Base-by-base conservation (phyloP, 345 rosid species). In the Arabis hirsuta region DNA sequence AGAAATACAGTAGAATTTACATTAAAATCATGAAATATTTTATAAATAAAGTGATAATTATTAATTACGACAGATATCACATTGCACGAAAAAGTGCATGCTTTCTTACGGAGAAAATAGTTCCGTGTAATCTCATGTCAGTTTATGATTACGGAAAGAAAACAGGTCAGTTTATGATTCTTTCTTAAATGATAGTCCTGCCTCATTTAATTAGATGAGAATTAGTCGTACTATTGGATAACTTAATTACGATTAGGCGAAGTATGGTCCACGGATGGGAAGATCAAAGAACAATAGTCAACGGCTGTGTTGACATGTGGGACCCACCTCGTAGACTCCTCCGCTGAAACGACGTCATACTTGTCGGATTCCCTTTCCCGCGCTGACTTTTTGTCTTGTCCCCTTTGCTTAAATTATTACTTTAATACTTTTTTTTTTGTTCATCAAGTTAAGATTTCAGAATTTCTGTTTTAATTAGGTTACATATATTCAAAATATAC, bases 321-420 rank as follows among this genome's bases (percentile, higher is more conserved):
- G 55, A 24, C 74, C 79, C 39, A 62, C 52, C 24, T 68, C 8
- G 69, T 67, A 74, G 73, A 74, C 78, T 59, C 73, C 62, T 59
- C 51, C 48, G 12, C 73, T 74, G 68, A 53, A 60, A 74, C 72
- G 73, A 74, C 68, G 79, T 75, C 74, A 75, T 61, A 14, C 58
- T 75, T 75, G 79, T 75, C 79, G 79, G 79, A 68, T 68, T 75
- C 64, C 74, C 79, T 75, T 75, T 75, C 79, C 74, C 74, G 79
- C 78, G 52, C 59, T 34, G 78, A 67, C 73, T 74, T 60, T 62
- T 59, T 61, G 50, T 67, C 78, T 74, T 67, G 62, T 57, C 42
- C 55, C 22, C 47, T 22, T 45, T 60, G 44, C 2, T 47, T 47
- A 46, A 24, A 46, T 34, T 32, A 32, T 32, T 27, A 27, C 61